A percentile compares a stretch with the other conserved stretches of the same genome.
These are phyloP conservation scores for Gnomoniopsis sp. DNA, from an alignment of 2,329 filamentous ascomycete genomes.

Conservation along the genomic window DNA sequence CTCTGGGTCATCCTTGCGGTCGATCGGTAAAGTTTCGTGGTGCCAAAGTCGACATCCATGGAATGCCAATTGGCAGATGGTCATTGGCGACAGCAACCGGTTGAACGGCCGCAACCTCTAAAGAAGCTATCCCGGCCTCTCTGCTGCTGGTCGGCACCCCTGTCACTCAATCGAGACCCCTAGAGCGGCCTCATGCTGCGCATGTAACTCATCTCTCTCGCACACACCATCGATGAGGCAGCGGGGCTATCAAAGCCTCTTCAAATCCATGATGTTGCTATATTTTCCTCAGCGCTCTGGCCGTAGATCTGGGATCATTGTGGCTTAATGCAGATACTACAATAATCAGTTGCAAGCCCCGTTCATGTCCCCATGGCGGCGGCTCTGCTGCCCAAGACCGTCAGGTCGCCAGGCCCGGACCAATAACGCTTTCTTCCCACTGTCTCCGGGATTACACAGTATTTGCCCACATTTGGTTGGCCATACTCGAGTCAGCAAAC, in stretches of 20 bases:
- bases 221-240: too few relatives aligned
- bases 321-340: too few relatives aligned
- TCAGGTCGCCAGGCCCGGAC: neutral
- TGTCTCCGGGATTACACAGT: neutral
- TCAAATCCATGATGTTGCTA: neutral
- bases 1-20: conserved; percentile 5
- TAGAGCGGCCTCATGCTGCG: too few relatives aligned
- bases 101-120: neutral
- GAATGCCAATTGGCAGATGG: conserved; percentile 4
- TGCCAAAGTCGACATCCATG: neutral
- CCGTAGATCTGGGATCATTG: too few relatives aligned
- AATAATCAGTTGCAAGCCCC: too few relatives aligned
- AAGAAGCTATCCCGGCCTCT: neutral
- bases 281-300: too few relatives aligned
- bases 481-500: conserved; percentile 13
- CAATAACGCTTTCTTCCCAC: conserved; percentile 5
- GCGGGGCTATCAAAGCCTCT: neutral
- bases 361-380: too few relatives aligned
- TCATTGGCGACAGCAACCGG: neutral
- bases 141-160: neutral
- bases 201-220: neutral
- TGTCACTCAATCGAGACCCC: conserved; percentile 7
- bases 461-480: neutral
- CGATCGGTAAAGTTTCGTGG: neutral
- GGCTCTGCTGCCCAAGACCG: too few relatives aligned